These are phyloP conservation scores for Lophiostoma macrostomum DNA, from an alignment of 495 filamentous ascomycete species.

Conservation along the genomic window DNA sequence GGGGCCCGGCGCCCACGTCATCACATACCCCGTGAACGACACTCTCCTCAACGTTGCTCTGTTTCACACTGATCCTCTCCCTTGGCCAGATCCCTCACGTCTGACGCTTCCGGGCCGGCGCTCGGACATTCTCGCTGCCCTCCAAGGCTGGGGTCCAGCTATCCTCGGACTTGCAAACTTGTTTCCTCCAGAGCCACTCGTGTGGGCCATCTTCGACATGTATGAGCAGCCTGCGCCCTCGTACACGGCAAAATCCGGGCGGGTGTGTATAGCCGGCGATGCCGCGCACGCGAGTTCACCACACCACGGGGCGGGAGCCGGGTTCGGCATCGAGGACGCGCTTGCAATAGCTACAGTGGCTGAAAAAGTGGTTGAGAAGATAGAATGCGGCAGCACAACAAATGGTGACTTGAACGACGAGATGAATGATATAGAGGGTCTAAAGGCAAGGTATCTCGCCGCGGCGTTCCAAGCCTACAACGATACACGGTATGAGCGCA, in stretches of 20 bases:
- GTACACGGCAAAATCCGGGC: conserved; percentile 43
- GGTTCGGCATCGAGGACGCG: conserved; percentile 55
- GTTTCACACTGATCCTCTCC: conserved; percentile 43
- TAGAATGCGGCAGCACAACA: background rate
- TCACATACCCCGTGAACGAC: conserved; percentile 48
- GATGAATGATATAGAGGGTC: too few relatives aligned
- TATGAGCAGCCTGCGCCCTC: conserved; percentile 43
- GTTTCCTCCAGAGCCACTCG: conserved; percentile 48
- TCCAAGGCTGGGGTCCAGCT: conserved; percentile 41
- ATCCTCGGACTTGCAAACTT: conserved; percentile 44
- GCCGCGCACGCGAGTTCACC: conserved; percentile 47
- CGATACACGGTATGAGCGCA: conserved; percentile 6
- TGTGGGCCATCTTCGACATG: conserved; percentile 58
- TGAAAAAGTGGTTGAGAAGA: conserved; percentile 26
- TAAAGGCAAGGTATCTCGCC: too few relatives aligned
- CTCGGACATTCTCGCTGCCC: conserved; percentile 15
- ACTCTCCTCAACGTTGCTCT: conserved; percentile 50
- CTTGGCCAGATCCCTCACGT: conserved; percentile 40
- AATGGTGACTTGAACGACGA: too few relatives aligned
- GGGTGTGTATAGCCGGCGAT: conserved; percentile 46
- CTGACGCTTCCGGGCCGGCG: background rate
- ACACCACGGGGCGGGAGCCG: conserved; percentile 55
- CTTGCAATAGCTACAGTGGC: conserved; percentile 46
- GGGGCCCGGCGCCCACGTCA: conserved; percentile 46
- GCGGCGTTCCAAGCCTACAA: conserved; percentile 16